Percentiles rank a stretch among this genome's conserved stretches.
Evolutionary conservation across 345 rosid genomes (phyloP).

Genomic region (Eucalyptus sp.): DNA sequence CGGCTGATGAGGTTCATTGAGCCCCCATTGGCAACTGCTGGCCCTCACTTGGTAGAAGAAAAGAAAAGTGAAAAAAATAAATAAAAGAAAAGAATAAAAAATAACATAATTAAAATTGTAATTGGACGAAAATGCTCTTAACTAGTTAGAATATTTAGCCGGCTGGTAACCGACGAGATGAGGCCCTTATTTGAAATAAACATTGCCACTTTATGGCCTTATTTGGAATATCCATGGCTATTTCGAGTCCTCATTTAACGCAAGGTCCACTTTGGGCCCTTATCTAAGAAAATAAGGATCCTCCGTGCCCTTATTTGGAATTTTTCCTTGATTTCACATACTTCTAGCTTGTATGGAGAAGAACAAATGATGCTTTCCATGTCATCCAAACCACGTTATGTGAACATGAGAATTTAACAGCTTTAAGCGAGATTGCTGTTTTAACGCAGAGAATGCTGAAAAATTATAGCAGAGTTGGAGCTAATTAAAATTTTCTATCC

Average conservation of each 20-base stretch:
- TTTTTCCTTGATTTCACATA: neutral
- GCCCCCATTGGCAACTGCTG: fast-evolving
- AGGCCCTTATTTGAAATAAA: too few relatives aligned
- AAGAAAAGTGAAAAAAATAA: too few relatives aligned
- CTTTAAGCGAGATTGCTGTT: neutral
- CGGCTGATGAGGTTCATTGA: fast-evolving
- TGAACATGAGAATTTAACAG: neutral
- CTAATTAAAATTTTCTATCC: neutral
- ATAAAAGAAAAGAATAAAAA: too few relatives aligned
- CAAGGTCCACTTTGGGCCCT: fast-evolving
- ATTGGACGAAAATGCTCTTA: fast-evolving
- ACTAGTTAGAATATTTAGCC: too few relatives aligned
- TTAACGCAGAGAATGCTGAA: neutral
- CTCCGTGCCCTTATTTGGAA: fast-evolving
- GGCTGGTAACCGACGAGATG: fast-evolving
- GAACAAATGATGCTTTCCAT: neutral
- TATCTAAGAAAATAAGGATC: too few relatives aligned
- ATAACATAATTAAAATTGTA: too few relatives aligned
- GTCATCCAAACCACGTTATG: neutral
- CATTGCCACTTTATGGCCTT: too few relatives aligned
- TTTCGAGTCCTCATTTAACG: too few relatives aligned
- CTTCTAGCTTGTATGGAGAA: neutral
- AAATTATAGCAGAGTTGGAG: neutral
- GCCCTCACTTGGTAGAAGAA: fast-evolving
- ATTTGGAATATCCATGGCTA: too few relatives aligned